phyloP scores from a whole-genome alignment of 352 stramenopile species.

The Globisporangium okanoganense region DNA sequence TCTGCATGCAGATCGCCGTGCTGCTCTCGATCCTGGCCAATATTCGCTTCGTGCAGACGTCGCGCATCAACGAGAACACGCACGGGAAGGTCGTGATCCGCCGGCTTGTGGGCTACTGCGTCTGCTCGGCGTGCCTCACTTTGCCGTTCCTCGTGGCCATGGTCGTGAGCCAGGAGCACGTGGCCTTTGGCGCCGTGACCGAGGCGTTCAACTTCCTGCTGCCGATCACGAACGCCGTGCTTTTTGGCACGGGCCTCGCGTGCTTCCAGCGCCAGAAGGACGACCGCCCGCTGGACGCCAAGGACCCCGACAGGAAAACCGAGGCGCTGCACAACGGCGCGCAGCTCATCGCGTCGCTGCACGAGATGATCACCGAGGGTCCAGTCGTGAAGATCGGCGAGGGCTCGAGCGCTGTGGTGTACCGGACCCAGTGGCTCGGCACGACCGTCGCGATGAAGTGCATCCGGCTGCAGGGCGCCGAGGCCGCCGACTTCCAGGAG shows the following conservation, averaged over 20 bases:
- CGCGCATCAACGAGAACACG: conserved; percentile 43
- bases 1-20: conserved; percentile 40
- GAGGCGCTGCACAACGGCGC: conserved; percentile 15
- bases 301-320: conserved; percentile 11
- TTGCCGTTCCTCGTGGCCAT: conserved; percentile 49
- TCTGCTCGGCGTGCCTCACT: conserved; percentile 43
- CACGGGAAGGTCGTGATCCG: conserved; percentile 59
- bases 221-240: conserved; percentile 52
- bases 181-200: conserved; percentile 34
- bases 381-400: conserved; percentile 65
- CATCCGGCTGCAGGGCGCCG: conserved; percentile 42
- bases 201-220: conserved; percentile 59
- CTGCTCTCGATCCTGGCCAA: conserved; percentile 46
- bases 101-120: conserved; percentile 49
- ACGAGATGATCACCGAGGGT: conserved; percentile 59
- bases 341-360: conserved; percentile 16
- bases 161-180: conserved; percentile 20
- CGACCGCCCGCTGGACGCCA: conserved; percentile 8
- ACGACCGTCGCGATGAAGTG: conserved; percentile 78
- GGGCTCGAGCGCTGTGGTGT: conserved; percentile 61
- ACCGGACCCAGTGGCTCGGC: conserved; percentile 65
- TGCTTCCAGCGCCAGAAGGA: conserved; percentile 24
- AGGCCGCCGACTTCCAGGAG: conserved; percentile 35
- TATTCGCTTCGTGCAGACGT: conserved; percentile 41
- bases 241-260: conserved; percentile 61